Evolutionary conservation across 108 stramenopile species (phyloP), one percentile per base, ranked within the genome.

Genomic region (Fragilaria radians): DNA sequence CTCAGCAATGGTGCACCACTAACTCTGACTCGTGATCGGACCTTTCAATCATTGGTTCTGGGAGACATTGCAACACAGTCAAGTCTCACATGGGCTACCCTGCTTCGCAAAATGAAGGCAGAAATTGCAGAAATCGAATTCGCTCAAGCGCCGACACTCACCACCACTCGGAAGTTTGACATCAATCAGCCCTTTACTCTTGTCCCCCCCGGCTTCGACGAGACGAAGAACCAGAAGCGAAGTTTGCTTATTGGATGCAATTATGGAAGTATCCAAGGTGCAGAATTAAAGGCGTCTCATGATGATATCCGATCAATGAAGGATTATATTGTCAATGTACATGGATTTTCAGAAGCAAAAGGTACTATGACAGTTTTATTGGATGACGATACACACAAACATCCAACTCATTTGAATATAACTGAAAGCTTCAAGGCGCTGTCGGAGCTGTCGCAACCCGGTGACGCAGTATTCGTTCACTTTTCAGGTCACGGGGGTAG

Each of bases 241-340:
- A 69, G 85, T 14, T 72, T 92, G 5, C 57, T 92, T 9, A 80
- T 92, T 47, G 91, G 91, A 14, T 92, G 91, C 72, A 92, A 92
- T 53, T 92, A 92, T 56, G 42, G 55, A 5, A 63, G 76, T 22
- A 71, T 72, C 4, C 68, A 69, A 22, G 80, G 80, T 28, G 89
- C 84, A 1, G 69, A 83, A 58, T 70, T 92, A 9, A 88, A 83
- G 60, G 87, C 86, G 19, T 77, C 82, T 54, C 91, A 89, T 63
- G 87, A 92, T 60, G 91, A 89, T 64, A 73, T 92, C 21, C 73
- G 83, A 53, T 87, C 87, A 4, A 86, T 91, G 67, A 88, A 91
- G 75, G 89, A 92, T 53, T 88, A 88, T 53, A 78, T 92, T 62
- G 86, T 92, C 28, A 92, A 88, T 62, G 87, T 92, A 19, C 85